phyloP scores from a whole-genome alignment of 208 protist species.

The Trypanosomatidae sp. region DNA sequence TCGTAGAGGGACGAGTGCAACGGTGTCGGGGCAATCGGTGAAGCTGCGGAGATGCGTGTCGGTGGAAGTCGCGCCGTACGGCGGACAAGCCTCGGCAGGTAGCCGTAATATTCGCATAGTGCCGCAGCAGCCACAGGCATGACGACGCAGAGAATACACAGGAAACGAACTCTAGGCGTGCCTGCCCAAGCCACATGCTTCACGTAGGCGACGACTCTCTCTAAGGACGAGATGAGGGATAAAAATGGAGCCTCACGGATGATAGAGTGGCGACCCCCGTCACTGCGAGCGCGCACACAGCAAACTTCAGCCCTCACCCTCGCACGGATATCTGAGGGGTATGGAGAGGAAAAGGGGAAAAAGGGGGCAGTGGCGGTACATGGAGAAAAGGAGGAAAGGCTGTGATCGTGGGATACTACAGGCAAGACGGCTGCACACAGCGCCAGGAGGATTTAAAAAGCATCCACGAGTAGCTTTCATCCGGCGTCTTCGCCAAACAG shows the following conservation, averaged over 20 bases:
- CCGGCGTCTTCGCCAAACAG: not conserved
- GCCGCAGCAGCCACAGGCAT: conserved; percentile 5
- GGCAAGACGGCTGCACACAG: not conserved
- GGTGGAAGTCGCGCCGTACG: conserved; percentile 6
- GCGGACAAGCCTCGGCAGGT: conserved; percentile 27
- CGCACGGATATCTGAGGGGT: not conserved
- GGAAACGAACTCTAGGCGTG: not conserved
- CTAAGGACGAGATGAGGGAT: not conserved
- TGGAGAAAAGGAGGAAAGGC: not conserved
- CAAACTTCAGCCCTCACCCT: not conserved
- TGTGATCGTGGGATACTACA: not conserved
- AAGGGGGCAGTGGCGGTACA: not conserved
- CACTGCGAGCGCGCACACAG: not conserved
- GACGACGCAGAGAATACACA: not conserved
- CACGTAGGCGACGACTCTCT: not conserved
- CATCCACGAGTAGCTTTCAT: not conserved
- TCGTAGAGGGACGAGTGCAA: not conserved
- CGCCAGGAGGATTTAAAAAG: not conserved
- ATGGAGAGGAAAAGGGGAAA: not conserved
- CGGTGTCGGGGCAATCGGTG: not conserved
- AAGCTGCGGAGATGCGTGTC: not conserved
- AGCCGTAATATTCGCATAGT: conserved; percentile 49
- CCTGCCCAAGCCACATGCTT: not conserved
- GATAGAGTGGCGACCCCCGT: not conserved
- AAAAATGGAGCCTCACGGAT: not conserved